Evolutionary conservation across 495 filamentous ascomycete species (phyloP), one percentile per base, ranked within the genome.

Genomic region (Penicillium canescens): DNA sequence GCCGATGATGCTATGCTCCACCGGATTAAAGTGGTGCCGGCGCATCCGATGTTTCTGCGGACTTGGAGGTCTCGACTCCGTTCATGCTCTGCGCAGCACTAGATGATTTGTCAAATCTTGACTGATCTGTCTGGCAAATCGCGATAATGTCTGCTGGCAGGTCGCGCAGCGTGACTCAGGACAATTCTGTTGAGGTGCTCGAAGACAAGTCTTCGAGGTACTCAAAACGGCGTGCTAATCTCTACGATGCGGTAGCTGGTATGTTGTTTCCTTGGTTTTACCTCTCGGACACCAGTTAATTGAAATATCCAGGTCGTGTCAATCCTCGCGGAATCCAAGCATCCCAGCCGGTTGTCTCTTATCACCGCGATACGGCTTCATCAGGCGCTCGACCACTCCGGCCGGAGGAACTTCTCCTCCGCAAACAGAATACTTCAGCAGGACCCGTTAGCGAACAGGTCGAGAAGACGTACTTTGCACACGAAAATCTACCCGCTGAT

Each of bases 161-260:
- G 45, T 62, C 56, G 20, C 56, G 57, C 23, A 55, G 57, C 11
- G 24, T 59, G 45, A 63, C 50, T 36, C 64, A 65, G 44, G 60
- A 70, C 36, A 40, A 38, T 24, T 61, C 55, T 16, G 33, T 61
- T 21, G 52, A 42, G 9, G 16, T 23, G 3, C 34, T 35, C 12
- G 42, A 55, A 31, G 43, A 46, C 14, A 52, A 60, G 42, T 43
- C 42, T 7, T 41, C 44, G 21, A 56, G 36, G 61, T 38, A 26
- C 50, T 38, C 13, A 43, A 62, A 52, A 57, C 66, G 41, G 68
- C 59, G 66, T 28, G 75, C 78, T 16, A 90, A 76, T 40, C 70
- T 95, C 28, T 95, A 91, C 66, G 90, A 96, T 73, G 87, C 86
- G 33, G 83, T 92, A 40, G 90, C 89, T 53, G 89, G 90, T 90